Evolutionary conservation across 1,284 basidiomycete genomes (phyloP), one percentile per base, ranked within the genome.

Genomic region (Fomitiporia mediterranea): DNA sequence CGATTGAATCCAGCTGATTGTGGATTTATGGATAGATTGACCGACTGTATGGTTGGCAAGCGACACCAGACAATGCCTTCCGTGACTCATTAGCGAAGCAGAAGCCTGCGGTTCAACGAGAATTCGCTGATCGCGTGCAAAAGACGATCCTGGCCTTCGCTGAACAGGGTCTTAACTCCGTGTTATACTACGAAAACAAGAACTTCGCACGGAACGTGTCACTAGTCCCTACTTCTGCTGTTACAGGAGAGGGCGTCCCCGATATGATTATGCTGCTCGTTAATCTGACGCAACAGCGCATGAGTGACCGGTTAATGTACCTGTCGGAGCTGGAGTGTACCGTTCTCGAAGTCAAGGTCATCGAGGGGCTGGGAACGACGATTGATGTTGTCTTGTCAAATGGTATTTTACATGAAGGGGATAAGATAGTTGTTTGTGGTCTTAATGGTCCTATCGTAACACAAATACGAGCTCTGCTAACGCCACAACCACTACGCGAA

Each of bases 201-300:
- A 94, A 84, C 73, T 90, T 98, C 63, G 92, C 89, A 51, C 83
- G 89, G 59, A 94, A 95, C 66, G 95, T 99, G 61, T 98, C 94
- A 8, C 79, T 99, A 43, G 96, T 99, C 15, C 97, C 97, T 32
- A 99, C 97, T 4, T 98, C 96, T 55, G 97, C 97, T 28, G 85
- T 96, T 70, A 98, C 96, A 0, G 97, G 97, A 60, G 97, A 99
- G 75, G 97, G 97, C 75, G 83, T 99, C 23, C 97, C 97, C n/a
- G 97, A 99, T 75, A 94, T 99, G 92, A 94, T 99, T 71, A 93
- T 95, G 86, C 81, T 99, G 34, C 86, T 99, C 68, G 84, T 98
- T 72, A 95, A 97, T 70, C 81, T 99, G 56, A 99, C 97, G 6
- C 97, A 99, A 71, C 91, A 96, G 72, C 85, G 97, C 60, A 98